Base-by-base conservation (phyloP, 139 green algal genomes). In the Coelastrella sp. region DNA sequence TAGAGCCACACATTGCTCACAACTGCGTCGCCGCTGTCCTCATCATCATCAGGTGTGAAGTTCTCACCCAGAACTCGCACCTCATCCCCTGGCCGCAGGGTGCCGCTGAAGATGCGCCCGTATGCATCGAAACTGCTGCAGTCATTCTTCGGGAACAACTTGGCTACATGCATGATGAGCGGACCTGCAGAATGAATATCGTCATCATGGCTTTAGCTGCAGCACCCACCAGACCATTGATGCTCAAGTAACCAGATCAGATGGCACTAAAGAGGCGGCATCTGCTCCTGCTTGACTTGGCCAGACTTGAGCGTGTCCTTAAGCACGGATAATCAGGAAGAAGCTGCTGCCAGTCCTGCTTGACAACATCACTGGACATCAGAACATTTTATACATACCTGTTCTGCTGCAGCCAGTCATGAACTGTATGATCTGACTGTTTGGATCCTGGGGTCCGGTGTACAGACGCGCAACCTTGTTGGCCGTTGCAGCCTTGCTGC, bases 41-140 rank as follows among this genome's bases (percentile, higher is more conserved):
- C 97, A 80, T 99, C 97, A 75, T 99, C 97, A 45, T 99, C 97
- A 0, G 97, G 97, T 0, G 97, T 97, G 93, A 96, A 99, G 0
- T 74, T 77, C 90, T 98, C 94, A 15, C 95, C 94, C 72, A 98
- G 89, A 40, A 98, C 94, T 25, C 94, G 88, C 79, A 97, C 96
- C 59, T 87, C 88, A 84, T 99, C 95, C 0, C 97, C 96, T 5
- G 91, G 81, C 38, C 94, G 91, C 11, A 99, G 71, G 4, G 93
- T 98, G 23, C 97, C 97, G 83, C 90, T 96, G 78, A 99, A 91
- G 51, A 99, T 93, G 35, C 97, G 90, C 0, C 94, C 97, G 53
- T 98, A 96, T 1, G 96, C 96, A 83, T 99, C 97, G 83, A 99
- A 99, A 0, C 89, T 72, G 6, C 81, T 92, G 90, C 90, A 95